Percentiles rank a stretch among this genome's conserved stretches.
Conservation (phyloP, 768 basidiomycete genomes). For the Dictyophora rubrovolvata region DNA sequence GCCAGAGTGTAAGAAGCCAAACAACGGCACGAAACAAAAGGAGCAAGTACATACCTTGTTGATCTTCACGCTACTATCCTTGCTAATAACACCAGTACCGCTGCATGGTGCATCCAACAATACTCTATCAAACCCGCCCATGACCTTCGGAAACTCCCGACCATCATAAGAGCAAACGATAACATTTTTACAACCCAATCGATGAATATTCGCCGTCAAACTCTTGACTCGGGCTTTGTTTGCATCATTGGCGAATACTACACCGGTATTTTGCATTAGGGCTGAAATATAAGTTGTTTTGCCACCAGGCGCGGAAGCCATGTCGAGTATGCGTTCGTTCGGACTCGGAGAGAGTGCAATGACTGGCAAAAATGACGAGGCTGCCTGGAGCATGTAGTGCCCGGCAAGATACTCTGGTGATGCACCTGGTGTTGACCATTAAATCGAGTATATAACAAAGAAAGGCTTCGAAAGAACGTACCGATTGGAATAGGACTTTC, state of each 20-base stretch:
- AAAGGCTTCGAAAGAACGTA: conserved; percentile 15
- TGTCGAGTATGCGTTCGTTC: conserved; percentile 89
- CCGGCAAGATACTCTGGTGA: conserved; percentile 98
- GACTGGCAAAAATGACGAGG: conserved; percentile 98
- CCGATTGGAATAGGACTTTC: conserved; percentile 94
- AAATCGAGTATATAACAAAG: background rate
- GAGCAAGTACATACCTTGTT: conserved; percentile 67
- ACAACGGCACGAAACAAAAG: too few species aligned
- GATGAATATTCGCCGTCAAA: conserved; percentile 91
- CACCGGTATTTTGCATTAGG: conserved; percentile 93
- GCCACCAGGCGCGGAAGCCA: conserved; percentile 97
- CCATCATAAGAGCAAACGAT: conserved; percentile 96
- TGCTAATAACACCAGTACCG: conserved; percentile 96
- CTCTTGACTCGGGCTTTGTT: conserved; percentile 94
- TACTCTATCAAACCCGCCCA: conserved; percentile 98
- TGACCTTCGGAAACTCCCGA: conserved; percentile 94
- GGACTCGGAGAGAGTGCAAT: conserved; percentile 91
- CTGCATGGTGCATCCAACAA: conserved; percentile 95
- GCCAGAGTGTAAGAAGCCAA: background rate
- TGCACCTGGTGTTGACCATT: conserved; percentile 47
- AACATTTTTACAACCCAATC: conserved; percentile 96
- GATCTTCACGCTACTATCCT: conserved; percentile 93
- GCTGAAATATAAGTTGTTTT: conserved; percentile 98
- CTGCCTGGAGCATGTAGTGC: conserved; percentile 99
- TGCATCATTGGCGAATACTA: conserved; percentile 93